phyloP scores from a whole-genome alignment of 148 eudicot genomes.

The Dysphania ambrosioides region DNA sequence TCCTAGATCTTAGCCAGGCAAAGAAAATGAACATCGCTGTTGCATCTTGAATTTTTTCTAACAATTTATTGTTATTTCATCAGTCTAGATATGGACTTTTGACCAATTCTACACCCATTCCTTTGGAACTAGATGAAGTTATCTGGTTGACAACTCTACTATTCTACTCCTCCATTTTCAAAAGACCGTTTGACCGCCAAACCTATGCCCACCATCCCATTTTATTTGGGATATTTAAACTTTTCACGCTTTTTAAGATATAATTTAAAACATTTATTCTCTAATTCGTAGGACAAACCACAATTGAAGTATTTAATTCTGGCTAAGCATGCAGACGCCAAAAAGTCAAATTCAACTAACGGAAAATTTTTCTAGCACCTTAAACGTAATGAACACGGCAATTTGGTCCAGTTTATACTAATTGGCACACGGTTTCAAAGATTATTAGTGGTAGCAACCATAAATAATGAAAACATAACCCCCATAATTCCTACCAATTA shows the following conservation, averaged over 20 bases:
- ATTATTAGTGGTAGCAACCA: not conserved
- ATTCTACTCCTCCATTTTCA: not conserved
- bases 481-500: not conserved
- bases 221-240: too few species aligned
- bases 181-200: not conserved
- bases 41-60: not conserved
- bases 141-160: not conserved
- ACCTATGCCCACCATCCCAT: too few species aligned
- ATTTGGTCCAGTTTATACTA: constrained; percentile 22
- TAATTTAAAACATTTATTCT: too few species aligned
- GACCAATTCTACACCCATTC: not conserved
- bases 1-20: constrained; percentile 21
- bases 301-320: constrained; percentile 13
- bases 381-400: constrained; percentile 30
- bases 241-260: too few species aligned
- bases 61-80: not conserved
- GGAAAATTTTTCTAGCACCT: not conserved
- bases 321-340: not conserved
- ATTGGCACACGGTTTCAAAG: constrained; percentile 31
- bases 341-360: constrained; percentile 17
- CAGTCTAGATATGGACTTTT: not conserved
- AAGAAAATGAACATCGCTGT: not conserved
- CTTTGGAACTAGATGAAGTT: not conserved
- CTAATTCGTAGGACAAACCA: not conserved
- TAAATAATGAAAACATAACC: not conserved